Evolutionary conservation across 805 yeast species (phyloP).

Genomic region (Candida rishiriensis): DNA sequence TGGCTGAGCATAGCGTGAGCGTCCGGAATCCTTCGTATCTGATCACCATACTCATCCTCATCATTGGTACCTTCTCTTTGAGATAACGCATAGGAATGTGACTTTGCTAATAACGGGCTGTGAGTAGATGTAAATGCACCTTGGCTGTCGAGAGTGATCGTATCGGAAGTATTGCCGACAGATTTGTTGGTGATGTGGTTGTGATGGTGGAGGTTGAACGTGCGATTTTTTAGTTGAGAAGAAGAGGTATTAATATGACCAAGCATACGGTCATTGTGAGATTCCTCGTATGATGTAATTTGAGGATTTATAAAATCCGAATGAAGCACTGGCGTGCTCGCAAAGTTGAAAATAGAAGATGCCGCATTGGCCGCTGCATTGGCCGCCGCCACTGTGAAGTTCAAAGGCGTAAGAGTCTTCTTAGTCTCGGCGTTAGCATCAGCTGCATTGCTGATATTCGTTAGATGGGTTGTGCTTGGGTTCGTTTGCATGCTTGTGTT

Average conservation of each 20-base stretch:
- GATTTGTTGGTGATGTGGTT: neutral
- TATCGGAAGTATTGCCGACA: too few species aligned
- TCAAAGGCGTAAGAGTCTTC: slow-evolving; percentile 16
- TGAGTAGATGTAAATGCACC: neutral
- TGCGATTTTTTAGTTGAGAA: too few species aligned
- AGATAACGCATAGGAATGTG: neutral
- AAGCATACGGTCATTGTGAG: neutral
- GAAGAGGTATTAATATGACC: neutral
- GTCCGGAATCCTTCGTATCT: slow-evolving; percentile 2
- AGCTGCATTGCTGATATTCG: too few species aligned
- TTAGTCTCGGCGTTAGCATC: slow-evolving; percentile 8
- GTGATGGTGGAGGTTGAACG: neutral
- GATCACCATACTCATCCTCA: neutral
- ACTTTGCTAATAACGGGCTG: neutral
- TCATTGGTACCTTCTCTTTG: neutral
- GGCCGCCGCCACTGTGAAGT: slow-evolving; percentile 24
- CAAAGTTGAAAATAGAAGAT: slow-evolving; percentile 27
- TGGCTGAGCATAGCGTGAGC: slow-evolving; percentile 11
- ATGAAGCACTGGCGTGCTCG: slow-evolving; percentile 12
- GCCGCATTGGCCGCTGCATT: slow-evolving; percentile 27
- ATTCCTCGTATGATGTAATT: neutral
- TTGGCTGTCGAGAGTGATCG: neutral
- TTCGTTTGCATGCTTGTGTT: neutral
- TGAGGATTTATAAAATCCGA: slow-evolving; percentile 3
- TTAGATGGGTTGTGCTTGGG: neutral